Conservation (phyloP, 768 basidiomycete species). For the Xerocomus spinulosus region DNA sequence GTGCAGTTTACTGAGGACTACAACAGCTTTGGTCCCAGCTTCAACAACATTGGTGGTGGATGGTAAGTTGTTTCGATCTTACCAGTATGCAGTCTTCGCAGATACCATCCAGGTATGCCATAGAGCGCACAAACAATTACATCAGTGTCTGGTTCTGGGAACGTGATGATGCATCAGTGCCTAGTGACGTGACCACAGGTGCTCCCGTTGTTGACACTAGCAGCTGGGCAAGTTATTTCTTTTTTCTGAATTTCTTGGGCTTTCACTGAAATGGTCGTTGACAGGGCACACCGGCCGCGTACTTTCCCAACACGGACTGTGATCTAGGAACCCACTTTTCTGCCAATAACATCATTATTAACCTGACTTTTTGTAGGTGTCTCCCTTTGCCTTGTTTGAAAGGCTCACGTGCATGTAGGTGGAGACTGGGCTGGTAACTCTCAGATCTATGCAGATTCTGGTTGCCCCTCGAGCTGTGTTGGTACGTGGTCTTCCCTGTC, state of each 20-base stretch:
- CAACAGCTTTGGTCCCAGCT: slow-evolving; percentile 27
- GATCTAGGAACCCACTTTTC: slow-evolving; percentile 35
- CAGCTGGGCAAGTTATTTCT: slow-evolving; percentile 18
- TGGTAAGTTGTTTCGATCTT: slow-evolving; percentile 25
- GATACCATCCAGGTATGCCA: slow-evolving; percentile 32
- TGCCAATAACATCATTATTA: slow-evolving; percentile 32
- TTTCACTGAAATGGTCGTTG: not conserved
- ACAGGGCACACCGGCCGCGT: slow-evolving; percentile 33
- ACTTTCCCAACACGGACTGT: slow-evolving; percentile 38
- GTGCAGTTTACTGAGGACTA: slow-evolving; percentile 21
- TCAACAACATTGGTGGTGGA: slow-evolving; percentile 37
- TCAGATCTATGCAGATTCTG: slow-evolving; percentile 25
- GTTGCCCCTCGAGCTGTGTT: slow-evolving; percentile 29
- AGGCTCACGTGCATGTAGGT: slow-evolving; percentile 13
- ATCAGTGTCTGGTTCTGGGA: slow-evolving; percentile 43
- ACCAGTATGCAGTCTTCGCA: not conserved
- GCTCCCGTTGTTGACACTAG: slow-evolving; percentile 15
- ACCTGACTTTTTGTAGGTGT: slow-evolving; percentile 31
- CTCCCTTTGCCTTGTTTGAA: not conserved
- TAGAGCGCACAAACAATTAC: slow-evolving; percentile 31
- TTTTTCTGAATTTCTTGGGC: not conserved
- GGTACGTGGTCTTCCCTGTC: slow-evolving; percentile 13
- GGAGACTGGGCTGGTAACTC: slow-evolving; percentile 29
- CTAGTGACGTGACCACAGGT: slow-evolving; percentile 29
- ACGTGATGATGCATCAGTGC: slow-evolving; percentile 28